Evolutionary conservation across 495 filamentous ascomycete species (phyloP).

Genomic region (Pseudevernia furfuracea): DNA sequence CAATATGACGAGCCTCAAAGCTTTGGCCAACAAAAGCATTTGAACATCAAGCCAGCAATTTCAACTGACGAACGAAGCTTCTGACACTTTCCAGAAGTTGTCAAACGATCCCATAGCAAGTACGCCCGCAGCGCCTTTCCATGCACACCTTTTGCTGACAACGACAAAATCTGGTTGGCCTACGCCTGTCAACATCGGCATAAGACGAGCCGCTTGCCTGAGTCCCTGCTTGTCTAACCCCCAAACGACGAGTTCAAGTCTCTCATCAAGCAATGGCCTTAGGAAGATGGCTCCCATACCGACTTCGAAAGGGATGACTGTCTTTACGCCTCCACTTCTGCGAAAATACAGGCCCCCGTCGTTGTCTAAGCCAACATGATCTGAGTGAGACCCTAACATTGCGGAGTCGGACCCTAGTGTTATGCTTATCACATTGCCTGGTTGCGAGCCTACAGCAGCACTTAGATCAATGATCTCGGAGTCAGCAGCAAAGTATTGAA

Average conservation of each 20-base stretch:
- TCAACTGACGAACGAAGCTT: constrained; percentile 33
- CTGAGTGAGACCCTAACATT: not conserved
- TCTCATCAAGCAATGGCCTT: constrained; percentile 36
- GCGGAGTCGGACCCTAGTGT: constrained; percentile 24
- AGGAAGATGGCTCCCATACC: constrained; percentile 45
- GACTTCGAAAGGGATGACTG: constrained; percentile 27
- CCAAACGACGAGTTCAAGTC: constrained; percentile 51
- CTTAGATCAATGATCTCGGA: constrained; percentile 33
- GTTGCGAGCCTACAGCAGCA: not conserved
- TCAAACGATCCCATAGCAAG: constrained; percentile 51
- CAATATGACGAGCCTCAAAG: not conserved
- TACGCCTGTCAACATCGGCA: constrained; percentile 50
- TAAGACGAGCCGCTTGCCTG: constrained; percentile 45
- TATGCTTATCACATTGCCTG: constrained; percentile 35
- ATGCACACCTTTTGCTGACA: constrained; percentile 36
- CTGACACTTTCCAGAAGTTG: constrained; percentile 44
- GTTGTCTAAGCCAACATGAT: constrained; percentile 11
- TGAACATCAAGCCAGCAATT: constrained; percentile 6
- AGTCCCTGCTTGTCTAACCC: constrained; percentile 41
- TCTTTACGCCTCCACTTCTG: constrained; percentile 20
- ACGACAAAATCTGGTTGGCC: constrained; percentile 54
- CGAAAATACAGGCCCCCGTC: constrained; percentile 24
- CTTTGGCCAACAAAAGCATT: not conserved
- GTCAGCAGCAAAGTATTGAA: constrained; percentile 53
- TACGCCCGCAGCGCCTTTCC: constrained; percentile 46